Conservation (phyloP, 257 asterid genomes). For the Phtheirospermum japonicum region DNA sequence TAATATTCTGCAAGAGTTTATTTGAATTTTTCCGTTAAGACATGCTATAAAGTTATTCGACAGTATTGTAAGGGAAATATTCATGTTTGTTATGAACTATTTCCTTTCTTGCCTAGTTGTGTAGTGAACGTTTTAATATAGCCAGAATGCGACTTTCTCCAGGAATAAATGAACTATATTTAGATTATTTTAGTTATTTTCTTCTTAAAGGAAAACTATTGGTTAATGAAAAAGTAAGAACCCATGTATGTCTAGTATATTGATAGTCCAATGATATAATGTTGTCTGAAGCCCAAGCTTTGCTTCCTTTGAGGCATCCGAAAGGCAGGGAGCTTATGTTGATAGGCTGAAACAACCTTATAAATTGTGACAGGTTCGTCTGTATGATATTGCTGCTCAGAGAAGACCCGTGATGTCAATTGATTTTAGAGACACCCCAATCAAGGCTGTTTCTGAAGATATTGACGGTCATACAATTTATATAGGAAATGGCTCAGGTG, state of each 20-base stretch:
- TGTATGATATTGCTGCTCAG: constrained; percentile 90
- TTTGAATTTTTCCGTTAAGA: not conserved
- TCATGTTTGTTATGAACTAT: too few relatives aligned
- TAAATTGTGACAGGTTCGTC: constrained; percentile 60
- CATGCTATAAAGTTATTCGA: too few relatives aligned
- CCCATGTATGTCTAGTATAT: not conserved
- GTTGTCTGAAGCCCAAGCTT: not conserved
- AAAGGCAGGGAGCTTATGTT: not conserved
- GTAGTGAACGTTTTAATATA: too few relatives aligned
- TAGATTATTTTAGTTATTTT: not conserved
- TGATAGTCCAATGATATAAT: not conserved
- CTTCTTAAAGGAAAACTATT: not conserved
- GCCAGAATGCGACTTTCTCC: not conserved
- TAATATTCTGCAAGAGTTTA: constrained; percentile 23
- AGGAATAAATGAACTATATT: not conserved
- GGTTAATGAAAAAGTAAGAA: not conserved
- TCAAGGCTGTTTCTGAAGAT: constrained; percentile 75
- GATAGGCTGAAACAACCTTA: not conserved
- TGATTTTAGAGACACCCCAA: constrained; percentile 83
- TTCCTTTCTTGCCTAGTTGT: too few relatives aligned
- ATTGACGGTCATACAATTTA: constrained; percentile 72
- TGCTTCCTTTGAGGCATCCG: not conserved
- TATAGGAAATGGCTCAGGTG: constrained; percentile 90
- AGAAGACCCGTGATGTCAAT: constrained; percentile 83
- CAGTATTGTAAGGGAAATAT: too few relatives aligned